Percentiles rank a stretch among this genome's conserved stretches.
These are phyloP conservation scores for Terfezia boudieri DNA, from an alignment of 495 filamentous ascomycete genomes.

Conservation along the genomic window DNA sequence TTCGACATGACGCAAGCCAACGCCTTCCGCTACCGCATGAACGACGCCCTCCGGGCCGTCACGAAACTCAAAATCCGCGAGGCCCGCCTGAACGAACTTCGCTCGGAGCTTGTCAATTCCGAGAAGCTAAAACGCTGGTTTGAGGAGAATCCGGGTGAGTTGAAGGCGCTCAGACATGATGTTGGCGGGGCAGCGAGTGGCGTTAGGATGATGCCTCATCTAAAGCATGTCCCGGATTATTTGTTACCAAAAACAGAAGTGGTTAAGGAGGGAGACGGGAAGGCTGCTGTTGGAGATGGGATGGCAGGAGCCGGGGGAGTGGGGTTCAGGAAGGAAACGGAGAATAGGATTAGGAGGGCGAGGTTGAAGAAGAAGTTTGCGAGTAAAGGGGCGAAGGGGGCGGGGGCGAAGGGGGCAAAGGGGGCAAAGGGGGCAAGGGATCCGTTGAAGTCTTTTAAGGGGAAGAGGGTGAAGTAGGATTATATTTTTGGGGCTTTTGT, in stretches of 20 bases:
- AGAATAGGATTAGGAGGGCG: constrained; percentile 49
- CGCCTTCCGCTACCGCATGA: constrained; percentile 83
- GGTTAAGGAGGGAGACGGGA: constrained; percentile 30
- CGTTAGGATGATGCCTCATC: constrained; percentile 59
- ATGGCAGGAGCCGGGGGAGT: constrained; percentile 47
- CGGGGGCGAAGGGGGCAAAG: constrained; percentile 29
- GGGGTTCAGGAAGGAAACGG: constrained; percentile 45
- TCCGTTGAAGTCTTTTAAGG: constrained; percentile 79
- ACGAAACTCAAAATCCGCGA: constrained; percentile 70
- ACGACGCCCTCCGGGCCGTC: constrained; percentile 63
- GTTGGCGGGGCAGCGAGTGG: constrained; percentile 44
- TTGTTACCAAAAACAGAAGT: constrained; percentile 55
- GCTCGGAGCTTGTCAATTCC: constrained; percentile 70
- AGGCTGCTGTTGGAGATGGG: constrained; percentile 12
- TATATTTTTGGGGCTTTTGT: background rate
- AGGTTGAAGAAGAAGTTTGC: constrained; percentile 25
- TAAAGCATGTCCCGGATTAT: constrained; percentile 93
- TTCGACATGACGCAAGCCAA: constrained; percentile 91
- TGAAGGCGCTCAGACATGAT: constrained; percentile 75
- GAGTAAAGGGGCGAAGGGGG: constrained; percentile 28
- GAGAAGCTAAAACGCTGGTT: constrained; percentile 90
- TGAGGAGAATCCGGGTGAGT: constrained; percentile 82
- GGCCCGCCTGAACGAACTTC: constrained; percentile 66
- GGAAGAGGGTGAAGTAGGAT: constrained; percentile 1
- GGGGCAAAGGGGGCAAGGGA: constrained; percentile 42